phyloP scores from a whole-genome alignment of 371 early-diverging fungal species.

The Mucor mucedo region DNA sequence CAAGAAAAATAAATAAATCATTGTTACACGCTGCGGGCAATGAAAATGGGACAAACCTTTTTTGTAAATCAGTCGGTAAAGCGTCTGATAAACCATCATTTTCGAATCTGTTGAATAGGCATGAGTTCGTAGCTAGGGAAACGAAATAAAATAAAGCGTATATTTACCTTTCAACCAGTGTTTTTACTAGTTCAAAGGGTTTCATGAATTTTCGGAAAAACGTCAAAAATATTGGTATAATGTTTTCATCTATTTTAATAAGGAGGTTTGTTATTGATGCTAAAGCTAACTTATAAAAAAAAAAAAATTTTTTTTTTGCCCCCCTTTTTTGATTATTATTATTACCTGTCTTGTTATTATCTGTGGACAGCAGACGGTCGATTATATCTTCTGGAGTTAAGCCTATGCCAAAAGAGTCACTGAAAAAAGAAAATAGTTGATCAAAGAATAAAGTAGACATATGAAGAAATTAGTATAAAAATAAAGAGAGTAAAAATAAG shows the following conservation, averaged over 20 bases:
- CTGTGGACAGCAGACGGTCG: conserved; percentile 36
- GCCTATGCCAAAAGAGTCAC: conserved; percentile 45
- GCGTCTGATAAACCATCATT: conserved; percentile 33
- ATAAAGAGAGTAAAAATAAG: conserved; percentile 8
- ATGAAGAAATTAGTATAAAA: conserved; percentile 21
- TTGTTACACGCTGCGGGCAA: conserved; percentile 7
- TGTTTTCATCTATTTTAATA: conserved; percentile 39
- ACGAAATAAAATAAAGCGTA: background rate
- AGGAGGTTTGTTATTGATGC: background rate
- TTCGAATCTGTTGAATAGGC: conserved; percentile 34
- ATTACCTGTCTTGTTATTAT: conserved; percentile 34
- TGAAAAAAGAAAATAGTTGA: conserved; percentile 18
- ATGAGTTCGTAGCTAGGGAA: background rate
- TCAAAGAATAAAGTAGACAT: conserved; percentile 1
- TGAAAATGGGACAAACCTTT: conserved; percentile 29
- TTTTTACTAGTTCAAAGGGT: conserved; percentile 54
- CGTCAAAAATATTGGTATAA: conserved; percentile 53
- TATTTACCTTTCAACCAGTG: conserved; percentile 49
- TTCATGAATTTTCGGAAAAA: conserved; percentile 64
- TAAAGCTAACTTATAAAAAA: background rate
- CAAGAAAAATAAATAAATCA: conserved; percentile 15
- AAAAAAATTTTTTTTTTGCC: background rate
- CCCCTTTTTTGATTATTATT: background rate
- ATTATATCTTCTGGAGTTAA: conserved; percentile 47
- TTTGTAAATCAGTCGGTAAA: conserved; percentile 44